Evolutionary conservation across 1,284 basidiomycete genomes (phyloP).

Genomic region (Lentinula novae-zelandiae): DNA sequence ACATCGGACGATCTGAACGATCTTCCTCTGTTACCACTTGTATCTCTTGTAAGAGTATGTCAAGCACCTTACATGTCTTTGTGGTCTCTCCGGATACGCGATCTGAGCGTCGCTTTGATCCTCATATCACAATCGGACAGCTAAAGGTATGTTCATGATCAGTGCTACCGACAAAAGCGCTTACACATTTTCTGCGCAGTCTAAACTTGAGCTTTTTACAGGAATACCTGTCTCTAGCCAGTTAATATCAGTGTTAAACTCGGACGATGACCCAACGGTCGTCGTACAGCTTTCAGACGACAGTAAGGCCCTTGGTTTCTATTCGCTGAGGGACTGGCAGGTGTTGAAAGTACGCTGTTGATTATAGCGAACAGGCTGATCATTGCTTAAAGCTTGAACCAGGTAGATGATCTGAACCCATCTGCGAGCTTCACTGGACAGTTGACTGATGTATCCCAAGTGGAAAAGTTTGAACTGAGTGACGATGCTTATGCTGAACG

Average conservation of each 20-base stretch:
- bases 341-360: constrained; percentile 61
- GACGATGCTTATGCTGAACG: constrained; percentile 80
- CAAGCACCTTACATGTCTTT: constrained; percentile 62
- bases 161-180: constrained; percentile 2
- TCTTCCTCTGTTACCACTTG: neutral
- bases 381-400: constrained; percentile 3
- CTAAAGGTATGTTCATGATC: constrained; percentile 60
- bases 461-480: constrained; percentile 91
- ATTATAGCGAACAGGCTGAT: neutral
- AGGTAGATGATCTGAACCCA: constrained; percentile 83
- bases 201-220: constrained; percentile 87
- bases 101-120: constrained; percentile 81
- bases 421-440: constrained; percentile 72
- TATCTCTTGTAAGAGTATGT: constrained; percentile 27
- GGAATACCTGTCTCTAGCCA: constrained; percentile 81
- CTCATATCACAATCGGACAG: constrained; percentile 66
- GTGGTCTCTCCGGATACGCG: constrained; percentile 85
- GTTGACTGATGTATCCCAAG: constrained; percentile 79
- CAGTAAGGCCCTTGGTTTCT: constrained; percentile 64
- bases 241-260: constrained; percentile 58
- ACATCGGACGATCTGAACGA: no score
- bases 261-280: constrained; percentile 50
- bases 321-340: constrained; percentile 67
- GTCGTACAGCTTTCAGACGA: constrained; percentile 65
- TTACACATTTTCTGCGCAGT: constrained; percentile 36